phyloP scores from a whole-genome alignment of 768 basidiomycete species.

The Podaxis sp. region DNA sequence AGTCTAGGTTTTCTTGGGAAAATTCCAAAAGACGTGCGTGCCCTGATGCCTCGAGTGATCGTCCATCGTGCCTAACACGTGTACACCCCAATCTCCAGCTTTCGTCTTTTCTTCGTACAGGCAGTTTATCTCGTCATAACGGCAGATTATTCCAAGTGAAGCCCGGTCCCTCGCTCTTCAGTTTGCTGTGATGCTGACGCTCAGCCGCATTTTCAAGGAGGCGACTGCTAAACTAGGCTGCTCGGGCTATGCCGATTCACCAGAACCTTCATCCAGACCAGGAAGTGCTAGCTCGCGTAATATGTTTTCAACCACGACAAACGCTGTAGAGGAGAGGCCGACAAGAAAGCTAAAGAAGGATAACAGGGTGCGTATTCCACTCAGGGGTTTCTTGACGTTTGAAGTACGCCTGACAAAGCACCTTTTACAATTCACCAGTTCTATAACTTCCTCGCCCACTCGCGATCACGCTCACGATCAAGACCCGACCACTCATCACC shows the following conservation, averaged over 20 bases:
- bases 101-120: slow-evolving; percentile 37
- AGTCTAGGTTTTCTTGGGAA: slow-evolving; percentile 25
- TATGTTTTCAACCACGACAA: slow-evolving; percentile 19
- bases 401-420: slow-evolving; percentile 1
- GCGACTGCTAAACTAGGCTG: slow-evolving; percentile 17
- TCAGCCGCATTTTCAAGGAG: slow-evolving; percentile 15
- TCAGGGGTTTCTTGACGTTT: neutral
- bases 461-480: slow-evolving; percentile 59
- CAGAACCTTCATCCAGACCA: slow-evolving; percentile 18
- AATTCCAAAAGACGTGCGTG: slow-evolving; percentile 30
- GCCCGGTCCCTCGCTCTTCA: slow-evolving; percentile 11
- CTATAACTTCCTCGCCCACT: slow-evolving; percentile 53
- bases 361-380: slow-evolving; percentile 35
- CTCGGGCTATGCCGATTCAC: slow-evolving; percentile 30
- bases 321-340: slow-evolving; percentile 32
- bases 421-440: slow-evolving; percentile 34
- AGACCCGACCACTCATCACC: slow-evolving; percentile 22
- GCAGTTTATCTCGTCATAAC: slow-evolving; percentile 28
- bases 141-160: slow-evolving; percentile 23
- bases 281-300: slow-evolving; percentile 18
- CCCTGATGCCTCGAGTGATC: slow-evolving; percentile 14
- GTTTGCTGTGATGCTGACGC: slow-evolving; percentile 4
- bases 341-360: slow-evolving; percentile 38
- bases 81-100: slow-evolving; percentile 31
- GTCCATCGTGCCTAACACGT: slow-evolving; percentile 45